These are phyloP conservation scores for Clonostachys rosea DNA, from an alignment of 2,329 filamentous ascomycete species.

Conservation along the genomic window DNA sequence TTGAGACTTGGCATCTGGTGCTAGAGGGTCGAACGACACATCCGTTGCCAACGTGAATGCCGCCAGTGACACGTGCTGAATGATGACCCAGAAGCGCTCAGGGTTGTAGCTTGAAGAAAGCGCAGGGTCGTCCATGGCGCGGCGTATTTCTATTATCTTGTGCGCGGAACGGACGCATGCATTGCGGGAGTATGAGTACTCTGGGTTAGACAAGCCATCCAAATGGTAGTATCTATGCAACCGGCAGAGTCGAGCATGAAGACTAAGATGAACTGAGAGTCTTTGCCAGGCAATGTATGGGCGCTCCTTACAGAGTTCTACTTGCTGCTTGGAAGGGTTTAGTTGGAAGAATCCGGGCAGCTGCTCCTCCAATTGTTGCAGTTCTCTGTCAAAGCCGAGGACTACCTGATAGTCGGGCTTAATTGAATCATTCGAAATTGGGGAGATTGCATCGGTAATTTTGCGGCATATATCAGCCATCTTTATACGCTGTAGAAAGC, in stretches of 20 bases:
- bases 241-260: neutral
- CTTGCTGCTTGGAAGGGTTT: neutral
- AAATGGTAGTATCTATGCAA: neutral
- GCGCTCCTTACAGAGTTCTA: neutral
- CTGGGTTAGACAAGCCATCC: neutral
- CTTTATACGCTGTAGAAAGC: neutral
- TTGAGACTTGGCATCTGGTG: too few species aligned
- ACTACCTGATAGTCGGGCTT: neutral
- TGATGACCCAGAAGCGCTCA: too few species aligned
- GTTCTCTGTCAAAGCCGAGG: neutral
- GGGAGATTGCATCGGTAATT: neutral
- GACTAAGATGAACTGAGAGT: neutral
- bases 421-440: neutral
- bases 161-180: neutral
- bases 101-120: too few species aligned
- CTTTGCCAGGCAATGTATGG: neutral
- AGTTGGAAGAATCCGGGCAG: neutral
- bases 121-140: neutral
- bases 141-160: neutral
- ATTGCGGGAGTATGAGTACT: neutral
- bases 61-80: too few species aligned
- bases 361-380: neutral
- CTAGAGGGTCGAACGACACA: too few species aligned
- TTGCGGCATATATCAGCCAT: neutral
- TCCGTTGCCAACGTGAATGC: too few species aligned